A percentile compares a stretch with the other conserved stretches of the same genome.
phyloP scores from a whole-genome alignment of 2,329 filamentous ascomycete genomes.

The Fusarium sp. region DNA sequence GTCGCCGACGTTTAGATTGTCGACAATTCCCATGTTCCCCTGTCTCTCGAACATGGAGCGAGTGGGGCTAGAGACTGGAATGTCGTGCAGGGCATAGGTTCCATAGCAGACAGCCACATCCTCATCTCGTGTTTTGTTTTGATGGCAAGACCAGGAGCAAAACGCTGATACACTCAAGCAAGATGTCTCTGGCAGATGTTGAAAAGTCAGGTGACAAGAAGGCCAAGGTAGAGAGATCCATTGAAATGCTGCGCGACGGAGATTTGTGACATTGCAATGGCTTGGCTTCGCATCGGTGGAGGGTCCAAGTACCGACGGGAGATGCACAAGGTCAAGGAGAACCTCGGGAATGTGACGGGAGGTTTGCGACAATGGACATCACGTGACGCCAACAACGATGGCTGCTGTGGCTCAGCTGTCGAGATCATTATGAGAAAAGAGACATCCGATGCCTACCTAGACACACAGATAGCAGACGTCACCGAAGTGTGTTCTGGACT shows the following conservation, averaged over 20 bases:
- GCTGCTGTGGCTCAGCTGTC: not conserved
- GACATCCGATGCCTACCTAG: not conserved
- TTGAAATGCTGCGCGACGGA: not conserved
- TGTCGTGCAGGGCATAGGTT: slow-evolving; percentile 43
- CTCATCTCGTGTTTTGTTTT: slow-evolving; percentile 7
- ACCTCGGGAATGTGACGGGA: slow-evolving; percentile 44
- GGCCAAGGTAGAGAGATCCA: not conserved
- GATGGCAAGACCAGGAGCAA: slow-evolving; percentile 14
- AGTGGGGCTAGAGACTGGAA: slow-evolving; percentile 41
- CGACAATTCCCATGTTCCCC: slow-evolving; percentile 28
- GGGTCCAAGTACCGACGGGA: slow-evolving; percentile 43
- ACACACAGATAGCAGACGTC: not conserved
- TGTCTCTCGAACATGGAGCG: slow-evolving; percentile 36
- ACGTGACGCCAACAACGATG: slow-evolving; percentile 18
- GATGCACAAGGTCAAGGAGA: slow-evolving; percentile 42
- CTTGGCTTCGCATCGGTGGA: slow-evolving; percentile 27
- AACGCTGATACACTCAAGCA: not conserved
- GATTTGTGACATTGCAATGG: slow-evolving; percentile 21
- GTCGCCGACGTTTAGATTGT: slow-evolving; percentile 31
- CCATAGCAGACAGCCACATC: slow-evolving; percentile 40
- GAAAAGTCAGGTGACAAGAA: not conserved
- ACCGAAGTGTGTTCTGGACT: slow-evolving; percentile 1
- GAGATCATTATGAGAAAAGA: not conserved
- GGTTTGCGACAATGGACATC: slow-evolving; percentile 21
- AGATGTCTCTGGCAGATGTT: not conserved